Evolutionary conservation across 2,329 filamentous ascomycete genomes (phyloP), one percentile per base, ranked within the genome.

Genomic region (Xylaria sp.): DNA sequence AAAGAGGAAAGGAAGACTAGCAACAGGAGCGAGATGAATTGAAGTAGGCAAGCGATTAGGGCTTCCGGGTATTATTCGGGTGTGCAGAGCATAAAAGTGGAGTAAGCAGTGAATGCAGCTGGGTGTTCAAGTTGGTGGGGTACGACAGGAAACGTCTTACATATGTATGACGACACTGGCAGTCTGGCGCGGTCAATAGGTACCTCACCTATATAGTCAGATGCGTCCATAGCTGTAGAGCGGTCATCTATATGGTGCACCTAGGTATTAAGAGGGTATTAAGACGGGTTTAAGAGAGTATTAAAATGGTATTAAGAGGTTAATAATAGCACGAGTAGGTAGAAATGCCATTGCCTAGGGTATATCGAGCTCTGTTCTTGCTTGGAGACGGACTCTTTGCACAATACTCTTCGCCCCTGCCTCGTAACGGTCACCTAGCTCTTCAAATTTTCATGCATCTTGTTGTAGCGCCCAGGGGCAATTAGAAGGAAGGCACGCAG

Each of bases 21-120:
- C 43, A 70, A 46, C 39, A 28, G 41, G 64, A 72, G 73, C 58
- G 64, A 71, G 68, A 73, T 66, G 72, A 74, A 73, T 75, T 75
- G 73, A 75, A 78, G 74, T 73, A 76, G 66, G 60, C 64, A 36
- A 71, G 67, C 71, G 73, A 72, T 73, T 76, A 76, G 76, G 76
- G 75, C 74, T 78, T 78, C 60, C 75, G 74, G 74, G 18, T 75
- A 64, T 72, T 73, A 52, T 68, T 76, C 76, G 76, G 76, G 43
- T 71, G 60, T 71, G 69, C 58, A 58, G 28, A 23, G 58, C 55
- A 54, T 15, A 41, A 51, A 36, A 59, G 52, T 33, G 63, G 62
- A 62, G 60, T 28, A 49, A 33, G 23, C 52, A 55, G 64, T 48
- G 33, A 56, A 55, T 46, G 33, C 61, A 23, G 8, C 9, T 23